These are phyloP conservation scores for Begonia loranthoides DNA, from an alignment of 306 rosid species.

Conservation along the genomic window DNA sequence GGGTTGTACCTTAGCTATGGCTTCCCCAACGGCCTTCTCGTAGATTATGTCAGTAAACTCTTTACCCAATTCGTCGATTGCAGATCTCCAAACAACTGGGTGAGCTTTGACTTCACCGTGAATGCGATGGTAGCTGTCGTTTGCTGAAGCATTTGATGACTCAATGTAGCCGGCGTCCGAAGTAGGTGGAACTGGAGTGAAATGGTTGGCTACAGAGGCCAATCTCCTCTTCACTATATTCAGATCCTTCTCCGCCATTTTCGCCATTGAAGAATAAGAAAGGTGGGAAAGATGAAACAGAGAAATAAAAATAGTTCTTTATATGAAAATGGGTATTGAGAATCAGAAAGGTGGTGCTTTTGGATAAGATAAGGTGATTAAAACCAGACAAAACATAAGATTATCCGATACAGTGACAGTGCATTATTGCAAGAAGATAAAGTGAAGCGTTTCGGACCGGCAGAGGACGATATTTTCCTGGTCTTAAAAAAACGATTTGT, in stretches of 20 bases:
- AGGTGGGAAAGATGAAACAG: neutral
- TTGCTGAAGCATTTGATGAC: constrained; percentile 23
- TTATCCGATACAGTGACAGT: no score
- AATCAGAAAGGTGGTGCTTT: neutral
- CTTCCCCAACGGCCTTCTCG: constrained; percentile 74
- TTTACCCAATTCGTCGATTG: constrained; percentile 31
- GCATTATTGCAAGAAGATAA: no score
- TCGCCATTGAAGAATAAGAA: constrained; percentile 10
- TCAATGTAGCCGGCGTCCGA: constrained; percentile 7
- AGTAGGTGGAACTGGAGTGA: constrained; percentile 16
- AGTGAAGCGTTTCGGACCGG: no score
- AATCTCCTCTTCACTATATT: constrained; percentile 37
- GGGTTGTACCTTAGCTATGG: constrained; percentile 52
- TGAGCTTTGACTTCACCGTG: constrained; percentile 55
- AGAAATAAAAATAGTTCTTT: neutral
- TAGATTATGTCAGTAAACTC: constrained; percentile 59
- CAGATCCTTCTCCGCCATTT: constrained; percentile 29
- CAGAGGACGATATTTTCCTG: no score
- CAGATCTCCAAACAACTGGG: constrained; percentile 42
- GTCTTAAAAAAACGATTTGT: no score
- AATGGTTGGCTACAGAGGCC: constrained; percentile 43
- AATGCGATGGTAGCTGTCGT: constrained; percentile 40
- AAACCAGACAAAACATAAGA: no score
- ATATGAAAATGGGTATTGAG: neutral
- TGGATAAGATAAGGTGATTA: constrained; percentile 11